These are phyloP conservation scores for Pseudogymnoascus sp. DNA, from an alignment of 2,329 filamentous ascomycete genomes.

Conservation along the genomic window DNA sequence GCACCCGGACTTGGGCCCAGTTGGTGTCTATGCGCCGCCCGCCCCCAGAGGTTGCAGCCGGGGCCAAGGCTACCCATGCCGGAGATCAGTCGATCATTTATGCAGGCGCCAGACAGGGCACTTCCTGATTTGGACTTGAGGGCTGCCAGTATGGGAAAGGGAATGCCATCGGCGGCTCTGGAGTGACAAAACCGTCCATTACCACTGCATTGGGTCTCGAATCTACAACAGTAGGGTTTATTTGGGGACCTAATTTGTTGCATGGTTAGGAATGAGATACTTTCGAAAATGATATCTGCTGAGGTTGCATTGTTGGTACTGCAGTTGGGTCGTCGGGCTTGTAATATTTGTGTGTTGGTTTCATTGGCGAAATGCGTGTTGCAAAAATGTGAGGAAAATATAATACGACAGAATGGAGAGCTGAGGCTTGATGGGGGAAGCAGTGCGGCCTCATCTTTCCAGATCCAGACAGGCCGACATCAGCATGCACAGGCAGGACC, in stretches of 20 bases:
- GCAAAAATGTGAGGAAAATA: neutral
- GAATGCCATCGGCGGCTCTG: neutral
- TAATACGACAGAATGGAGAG: neutral
- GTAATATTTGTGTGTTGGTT: neutral
- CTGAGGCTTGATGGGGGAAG: neutral
- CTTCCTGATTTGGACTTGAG: neutral
- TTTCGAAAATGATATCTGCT: neutral
- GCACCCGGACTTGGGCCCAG: neutral
- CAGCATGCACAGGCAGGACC: neutral
- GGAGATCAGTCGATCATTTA: constrained; percentile 1
- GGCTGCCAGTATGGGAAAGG: neutral
- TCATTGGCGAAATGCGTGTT: neutral
- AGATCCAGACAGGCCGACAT: constrained; percentile 1
- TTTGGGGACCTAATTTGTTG: neutral
- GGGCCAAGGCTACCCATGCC: neutral
- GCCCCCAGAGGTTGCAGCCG: neutral
- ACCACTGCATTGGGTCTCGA: neutral
- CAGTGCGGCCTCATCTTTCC: constrained; percentile 6
- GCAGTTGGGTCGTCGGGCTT: neutral
- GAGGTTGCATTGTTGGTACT: neutral
- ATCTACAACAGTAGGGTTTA: neutral
- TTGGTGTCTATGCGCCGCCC: neutral
- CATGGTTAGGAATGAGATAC: neutral
- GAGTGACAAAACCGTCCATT: neutral
- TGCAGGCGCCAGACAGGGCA: constrained; percentile 1